phyloP scores from a whole-genome alignment of 2,329 filamentous ascomycete species.

The Ceratocystis destructans region DNA sequence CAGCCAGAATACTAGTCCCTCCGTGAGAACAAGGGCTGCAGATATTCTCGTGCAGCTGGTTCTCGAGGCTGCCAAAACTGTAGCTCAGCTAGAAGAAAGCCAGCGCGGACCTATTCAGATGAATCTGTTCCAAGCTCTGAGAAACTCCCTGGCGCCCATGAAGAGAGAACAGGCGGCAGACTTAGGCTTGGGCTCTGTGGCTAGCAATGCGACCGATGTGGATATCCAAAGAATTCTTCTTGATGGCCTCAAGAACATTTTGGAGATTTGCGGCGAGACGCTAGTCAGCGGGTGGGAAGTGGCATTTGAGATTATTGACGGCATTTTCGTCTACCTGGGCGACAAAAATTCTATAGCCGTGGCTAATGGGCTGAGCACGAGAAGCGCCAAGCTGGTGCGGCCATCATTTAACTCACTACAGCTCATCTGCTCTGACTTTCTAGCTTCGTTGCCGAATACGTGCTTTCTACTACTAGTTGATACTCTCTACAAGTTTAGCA shows the following conservation, averaged over 20 bases:
- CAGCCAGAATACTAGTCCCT: constrained; percentile 34
- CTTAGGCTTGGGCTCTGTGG: background rate
- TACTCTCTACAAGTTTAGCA: constrained; percentile 77
- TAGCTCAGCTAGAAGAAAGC: constrained; percentile 38
- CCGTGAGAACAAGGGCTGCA: constrained; percentile 46
- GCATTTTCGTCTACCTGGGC: constrained; percentile 48
- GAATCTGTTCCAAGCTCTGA: constrained; percentile 55
- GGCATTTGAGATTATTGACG: constrained; percentile 72
- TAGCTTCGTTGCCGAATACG: constrained; percentile 54
- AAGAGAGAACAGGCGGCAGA: constrained; percentile 7
- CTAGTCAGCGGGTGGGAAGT: constrained; percentile 73
- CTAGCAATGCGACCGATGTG: constrained; percentile 41
- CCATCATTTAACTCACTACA: constrained; percentile 82
- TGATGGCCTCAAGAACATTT: constrained; percentile 64
- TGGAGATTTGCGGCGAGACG: constrained; percentile 79
- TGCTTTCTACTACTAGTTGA: constrained; percentile 71
- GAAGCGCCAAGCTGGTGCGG: constrained; percentile 63
- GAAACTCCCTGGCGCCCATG: constrained; percentile 37
- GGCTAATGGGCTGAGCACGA: constrained; percentile 33
- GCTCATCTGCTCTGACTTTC: constrained; percentile 87
- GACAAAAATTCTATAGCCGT: constrained; percentile 24
- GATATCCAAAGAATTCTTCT: constrained; percentile 70
- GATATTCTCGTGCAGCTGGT: constrained; percentile 48
- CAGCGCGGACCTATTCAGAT: constrained; percentile 50
- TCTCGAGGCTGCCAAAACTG: constrained; percentile 43